Base-by-base conservation (phyloP, 2,329 filamentous ascomycete species). In the Xylariomycetidae sp. region DNA sequence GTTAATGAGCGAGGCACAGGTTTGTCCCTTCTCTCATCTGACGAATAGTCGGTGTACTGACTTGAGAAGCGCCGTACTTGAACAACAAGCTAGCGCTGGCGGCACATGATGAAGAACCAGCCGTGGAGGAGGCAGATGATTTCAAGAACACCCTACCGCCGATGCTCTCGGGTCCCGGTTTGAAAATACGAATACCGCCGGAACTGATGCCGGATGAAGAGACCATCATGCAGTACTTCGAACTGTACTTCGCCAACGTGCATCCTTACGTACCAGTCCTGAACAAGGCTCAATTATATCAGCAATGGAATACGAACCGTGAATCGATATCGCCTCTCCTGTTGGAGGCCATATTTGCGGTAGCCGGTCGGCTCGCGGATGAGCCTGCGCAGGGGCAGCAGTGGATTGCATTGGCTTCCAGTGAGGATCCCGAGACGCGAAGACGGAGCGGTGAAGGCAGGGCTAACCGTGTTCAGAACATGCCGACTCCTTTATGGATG, bases 211-310 rank as follows among this genome's bases (percentile, higher is more conserved):
- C 90, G 1, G 76, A 83, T 18, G 88, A 96, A 19, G 81, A 87
- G 27, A 86, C 86, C 22, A 82, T 82, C 4, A 66, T 88, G 53
- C 76, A 85, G 22, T 94, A 92, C 55, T 94, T 97, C 56, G 80
- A 92, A 25, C 83, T 94, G 27, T 97, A 88, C 57, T 97, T 97
- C 59, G 69, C 73, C 20, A 82, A 96, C 47, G 85, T 96, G 19
- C 92, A 97, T 52, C 89, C 89, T 0, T 97, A 95, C 49, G 81
- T 94, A 2, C 90, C 90, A 0, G 88, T 97, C 3, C 66, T 97
- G 33, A 89, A 92, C 62, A 85, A 87, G 51, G 67, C 74, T 3
- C 70, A 82, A 25, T 85, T 97, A 50, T 94, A 92, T 52, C 81
- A 88, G 27, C 88, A 96, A 62, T 97, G 90, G 90, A 80, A 85